Evolutionary conservation across 2,329 filamentous ascomycete species (phyloP).

Genomic region (Periconia sp.): DNA sequence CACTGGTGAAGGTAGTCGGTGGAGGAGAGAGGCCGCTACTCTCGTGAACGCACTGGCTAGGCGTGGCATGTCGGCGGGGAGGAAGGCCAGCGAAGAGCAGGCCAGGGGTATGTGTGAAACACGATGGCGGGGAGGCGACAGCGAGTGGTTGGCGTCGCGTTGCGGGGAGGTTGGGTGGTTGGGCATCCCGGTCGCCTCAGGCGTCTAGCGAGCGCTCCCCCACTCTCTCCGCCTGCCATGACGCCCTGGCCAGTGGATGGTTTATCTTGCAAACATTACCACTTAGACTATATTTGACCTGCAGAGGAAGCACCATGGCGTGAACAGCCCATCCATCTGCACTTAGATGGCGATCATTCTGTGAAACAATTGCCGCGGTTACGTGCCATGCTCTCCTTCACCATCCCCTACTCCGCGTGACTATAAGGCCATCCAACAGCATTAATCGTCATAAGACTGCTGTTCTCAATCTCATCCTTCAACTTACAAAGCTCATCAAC

Average conservation of each 20-base stretch:
- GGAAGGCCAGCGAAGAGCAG: conserved; percentile 4
- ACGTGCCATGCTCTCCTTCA: too few species aligned
- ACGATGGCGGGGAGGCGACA: conserved; percentile 28
- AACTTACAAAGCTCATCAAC: conserved; percentile 25
- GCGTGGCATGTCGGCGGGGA: conserved; percentile 14
- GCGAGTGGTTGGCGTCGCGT: neutral
- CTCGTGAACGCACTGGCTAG: conserved; percentile 19
- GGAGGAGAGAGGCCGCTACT: conserved; percentile 13
- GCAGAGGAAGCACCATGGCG: too few species aligned
- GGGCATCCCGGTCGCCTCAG: conserved; percentile 18
- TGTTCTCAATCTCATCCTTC: conserved; percentile 23
- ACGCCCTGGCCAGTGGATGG: too few species aligned
- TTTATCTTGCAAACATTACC: too few species aligned
- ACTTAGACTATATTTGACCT: too few species aligned
- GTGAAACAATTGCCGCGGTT: too few species aligned
- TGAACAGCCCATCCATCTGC: too few species aligned
- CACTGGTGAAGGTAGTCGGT: conserved; percentile 14
- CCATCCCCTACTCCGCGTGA: neutral
- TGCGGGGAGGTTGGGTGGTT: conserved; percentile 20
- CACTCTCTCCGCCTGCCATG: too few species aligned
- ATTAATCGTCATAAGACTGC: conserved; percentile 15
- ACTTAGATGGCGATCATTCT: too few species aligned
- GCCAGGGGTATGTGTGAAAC: conserved; percentile 35
- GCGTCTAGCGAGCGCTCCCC: conserved; percentile 1
- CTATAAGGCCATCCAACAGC: conserved; percentile 19